These are phyloP conservation scores for Podospora pseudocomata DNA, from an alignment of 495 filamentous ascomycete genomes.

Conservation along the genomic window DNA sequence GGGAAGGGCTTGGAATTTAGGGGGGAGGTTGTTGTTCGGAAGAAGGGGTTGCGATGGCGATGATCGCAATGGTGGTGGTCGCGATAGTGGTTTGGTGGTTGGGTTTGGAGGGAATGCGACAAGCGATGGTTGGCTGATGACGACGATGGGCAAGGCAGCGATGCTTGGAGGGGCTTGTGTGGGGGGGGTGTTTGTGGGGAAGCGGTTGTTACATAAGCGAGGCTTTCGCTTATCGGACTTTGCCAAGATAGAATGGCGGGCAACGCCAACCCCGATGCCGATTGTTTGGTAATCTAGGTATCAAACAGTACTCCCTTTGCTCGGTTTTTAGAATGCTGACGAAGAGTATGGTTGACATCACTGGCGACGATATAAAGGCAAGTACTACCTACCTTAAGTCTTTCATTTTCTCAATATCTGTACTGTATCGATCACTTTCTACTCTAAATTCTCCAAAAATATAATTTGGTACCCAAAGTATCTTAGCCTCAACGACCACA, in stretches of 20 bases:
- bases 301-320: neutral
- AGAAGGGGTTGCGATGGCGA: slow-evolving; percentile 1
- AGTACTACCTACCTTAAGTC: neutral
- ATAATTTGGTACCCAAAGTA: too few species aligned
- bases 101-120: neutral
- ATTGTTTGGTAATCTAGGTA: neutral
- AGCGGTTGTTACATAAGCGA: neutral
- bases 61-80: neutral
- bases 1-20: neutral
- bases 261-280: neutral
- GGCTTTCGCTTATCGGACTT: neutral
- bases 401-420: too few species aligned
- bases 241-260: neutral
- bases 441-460: too few species aligned
- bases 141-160: neutral
- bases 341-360: neutral
- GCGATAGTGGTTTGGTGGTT: neutral
- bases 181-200: neutral
- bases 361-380: neutral
- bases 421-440: too few species aligned
- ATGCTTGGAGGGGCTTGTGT: neutral
- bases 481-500: too few species aligned
- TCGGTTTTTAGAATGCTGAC: neutral
- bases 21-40: neutral
- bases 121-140: neutral